Percentiles rank a stretch among this genome's conserved stretches.
Evolutionary conservation across 2,329 filamentous ascomycete species (phyloP).

Genomic region (Elsinoe fawcettii): DNA sequence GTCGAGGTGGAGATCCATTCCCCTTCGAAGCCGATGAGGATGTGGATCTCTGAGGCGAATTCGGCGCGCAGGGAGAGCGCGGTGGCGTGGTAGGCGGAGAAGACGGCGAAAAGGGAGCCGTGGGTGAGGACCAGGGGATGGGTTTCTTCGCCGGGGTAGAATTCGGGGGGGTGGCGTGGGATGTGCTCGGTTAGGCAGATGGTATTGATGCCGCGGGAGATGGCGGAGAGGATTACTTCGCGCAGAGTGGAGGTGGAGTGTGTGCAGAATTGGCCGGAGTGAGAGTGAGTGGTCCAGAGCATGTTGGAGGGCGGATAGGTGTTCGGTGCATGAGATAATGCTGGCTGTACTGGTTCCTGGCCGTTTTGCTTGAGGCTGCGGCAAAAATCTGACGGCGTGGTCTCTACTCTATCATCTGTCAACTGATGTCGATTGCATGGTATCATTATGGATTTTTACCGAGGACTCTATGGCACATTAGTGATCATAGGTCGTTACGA

Average conservation of each 20-base stretch:
- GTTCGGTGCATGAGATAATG: too few relatives aligned
- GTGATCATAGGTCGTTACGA: too few relatives aligned
- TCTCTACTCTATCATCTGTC: too few relatives aligned
- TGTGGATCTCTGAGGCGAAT: slow-evolving; percentile 63
- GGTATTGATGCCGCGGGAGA: slow-evolving; percentile 67
- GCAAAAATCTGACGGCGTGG: too few relatives aligned
- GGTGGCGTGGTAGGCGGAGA: slow-evolving; percentile 66
- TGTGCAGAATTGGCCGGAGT: slow-evolving; percentile 94
- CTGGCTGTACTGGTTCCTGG: too few relatives aligned
- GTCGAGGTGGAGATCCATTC: slow-evolving; percentile 78
- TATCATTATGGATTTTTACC: too few relatives aligned
- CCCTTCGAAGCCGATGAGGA: slow-evolving; percentile 84
- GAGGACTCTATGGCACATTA: too few relatives aligned
- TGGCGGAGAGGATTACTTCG: slow-evolving; percentile 71
- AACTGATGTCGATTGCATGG: too few relatives aligned
- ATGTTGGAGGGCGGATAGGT: slow-evolving; percentile 49
- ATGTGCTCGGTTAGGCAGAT: slow-evolving; percentile 94
- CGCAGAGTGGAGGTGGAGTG: slow-evolving; percentile 84
- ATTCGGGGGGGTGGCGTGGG: slow-evolving; percentile 68
- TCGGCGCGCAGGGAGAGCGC: slow-evolving; percentile 62
- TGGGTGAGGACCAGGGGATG: slow-evolving; percentile 30
- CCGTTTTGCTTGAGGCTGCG: too few relatives aligned
- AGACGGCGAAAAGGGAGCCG: slow-evolving; percentile 44
- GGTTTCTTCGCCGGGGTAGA: slow-evolving; percentile 82
- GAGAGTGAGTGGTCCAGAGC: slow-evolving; percentile 97